A percentile compares a stretch with the other conserved stretches of the same genome.
Conservation (phyloP, 257 asterid species). For the Cruciata laevipes region DNA sequence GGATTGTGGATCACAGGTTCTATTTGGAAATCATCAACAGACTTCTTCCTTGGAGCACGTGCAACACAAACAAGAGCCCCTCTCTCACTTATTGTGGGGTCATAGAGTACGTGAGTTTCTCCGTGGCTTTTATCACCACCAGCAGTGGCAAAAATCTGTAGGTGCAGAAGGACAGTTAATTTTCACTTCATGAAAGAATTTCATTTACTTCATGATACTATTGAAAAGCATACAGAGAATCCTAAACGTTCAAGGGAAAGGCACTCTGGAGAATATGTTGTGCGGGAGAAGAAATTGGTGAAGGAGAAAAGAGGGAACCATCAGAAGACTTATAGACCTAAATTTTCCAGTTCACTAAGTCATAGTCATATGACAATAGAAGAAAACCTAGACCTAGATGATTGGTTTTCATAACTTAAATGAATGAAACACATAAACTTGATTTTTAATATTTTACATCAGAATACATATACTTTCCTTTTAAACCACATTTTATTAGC, state of each 20-base stretch:
- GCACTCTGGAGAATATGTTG: background rate
- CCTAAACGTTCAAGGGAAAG: background rate
- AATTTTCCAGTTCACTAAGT: background rate
- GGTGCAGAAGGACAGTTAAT: conserved; percentile 1
- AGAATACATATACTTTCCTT: background rate
- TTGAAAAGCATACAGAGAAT: background rate
- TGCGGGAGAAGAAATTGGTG: background rate
- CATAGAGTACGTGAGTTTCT: conserved; percentile 85
- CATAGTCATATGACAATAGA: background rate
- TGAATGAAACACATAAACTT: background rate
- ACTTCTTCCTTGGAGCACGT: conserved; percentile 94
- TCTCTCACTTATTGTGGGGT: conserved; percentile 82
- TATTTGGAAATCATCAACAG: conserved; percentile 80
- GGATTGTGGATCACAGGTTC: conserved; percentile 96
- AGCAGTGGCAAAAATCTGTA: conserved; percentile 67
- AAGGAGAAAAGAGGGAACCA: background rate
- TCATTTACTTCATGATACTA: too few species aligned
- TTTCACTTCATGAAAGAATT: background rate
- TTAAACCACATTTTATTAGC: background rate
- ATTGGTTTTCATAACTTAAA: background rate
- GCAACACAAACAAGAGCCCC: conserved; percentile 97
- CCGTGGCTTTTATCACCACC: conserved; percentile 93
- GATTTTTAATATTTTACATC: too few species aligned
- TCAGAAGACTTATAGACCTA: background rate
- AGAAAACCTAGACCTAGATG: background rate